phyloP scores from a whole-genome alignment of 176 grass and related monocot genomes.

The Phoenix roebelenii region DNA sequence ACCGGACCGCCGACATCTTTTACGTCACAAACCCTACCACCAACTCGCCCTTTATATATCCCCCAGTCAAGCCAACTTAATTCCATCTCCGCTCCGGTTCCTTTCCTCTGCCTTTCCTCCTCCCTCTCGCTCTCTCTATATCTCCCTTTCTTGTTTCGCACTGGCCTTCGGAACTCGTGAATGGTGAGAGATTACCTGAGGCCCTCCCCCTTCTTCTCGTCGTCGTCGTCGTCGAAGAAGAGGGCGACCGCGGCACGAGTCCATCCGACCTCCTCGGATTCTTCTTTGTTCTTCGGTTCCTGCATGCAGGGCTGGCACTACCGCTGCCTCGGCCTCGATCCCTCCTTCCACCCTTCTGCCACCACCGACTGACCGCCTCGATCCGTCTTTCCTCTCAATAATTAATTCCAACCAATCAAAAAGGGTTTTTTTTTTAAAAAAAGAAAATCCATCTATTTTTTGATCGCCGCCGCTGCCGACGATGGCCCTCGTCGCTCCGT shows the following conservation, averaged over 20 bases:
- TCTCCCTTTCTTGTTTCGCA: too few relatives aligned
- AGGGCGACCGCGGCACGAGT: slow-evolving; percentile 2
- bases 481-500: slow-evolving; percentile 15
- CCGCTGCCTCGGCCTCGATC: slow-evolving; percentile 77
- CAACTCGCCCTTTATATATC: too few relatives aligned
- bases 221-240: slow-evolving; percentile 28
- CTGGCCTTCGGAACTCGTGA: slow-evolving; percentile 24
- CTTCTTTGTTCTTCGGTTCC: slow-evolving; percentile 14
- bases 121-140: too few relatives aligned
- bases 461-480: not conserved
- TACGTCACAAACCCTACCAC: too few relatives aligned
- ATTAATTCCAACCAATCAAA: too few relatives aligned
- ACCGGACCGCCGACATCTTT: too few relatives aligned
- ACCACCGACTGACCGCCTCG: not conserved
- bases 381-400: not conserved
- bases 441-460: not conserved
- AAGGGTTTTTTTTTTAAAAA: too few relatives aligned
- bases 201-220: slow-evolving; percentile 9
- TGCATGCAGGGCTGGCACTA: slow-evolving; percentile 94
- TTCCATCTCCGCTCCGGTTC: too few relatives aligned
- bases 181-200: slow-evolving; percentile 56
- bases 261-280: slow-evolving; percentile 32
- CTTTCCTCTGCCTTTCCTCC: too few relatives aligned
- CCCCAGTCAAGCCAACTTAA: too few relatives aligned
- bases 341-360: not conserved